A percentile compares a stretch with the other conserved stretches of the same genome.
Evolutionary conservation across 805 yeast genomes (phyloP).

Genomic region (Tetrapisispora nanseiensis): DNA sequence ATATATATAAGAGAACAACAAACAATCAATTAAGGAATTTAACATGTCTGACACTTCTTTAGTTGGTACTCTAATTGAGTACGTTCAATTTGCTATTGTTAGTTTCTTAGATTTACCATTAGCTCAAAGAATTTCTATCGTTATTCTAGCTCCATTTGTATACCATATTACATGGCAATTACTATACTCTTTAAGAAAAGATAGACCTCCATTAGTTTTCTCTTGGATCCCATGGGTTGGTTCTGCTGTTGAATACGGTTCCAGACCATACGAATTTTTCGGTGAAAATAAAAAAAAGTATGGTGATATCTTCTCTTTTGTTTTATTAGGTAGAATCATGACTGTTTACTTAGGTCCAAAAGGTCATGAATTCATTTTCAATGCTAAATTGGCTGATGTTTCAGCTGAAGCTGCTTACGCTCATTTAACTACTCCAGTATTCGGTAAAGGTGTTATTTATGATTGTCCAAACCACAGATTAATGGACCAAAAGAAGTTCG

Average conservation of each 20-base stretch:
- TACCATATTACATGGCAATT: slow-evolving; percentile 61
- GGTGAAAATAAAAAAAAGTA: slow-evolving; percentile 65
- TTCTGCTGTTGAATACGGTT: slow-evolving; percentile 79
- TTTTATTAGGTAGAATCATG: slow-evolving; percentile 83
- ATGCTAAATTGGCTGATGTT: slow-evolving; percentile 80
- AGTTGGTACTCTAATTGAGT: slow-evolving; percentile 13
- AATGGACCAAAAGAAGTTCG: slow-evolving; percentile 98
- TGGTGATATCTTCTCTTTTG: slow-evolving; percentile 90
- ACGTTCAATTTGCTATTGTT: slow-evolving; percentile 7
- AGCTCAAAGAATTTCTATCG: slow-evolving; percentile 30
- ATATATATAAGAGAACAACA: background rate
- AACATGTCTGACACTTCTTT: slow-evolving; percentile 8
- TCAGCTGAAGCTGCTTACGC: slow-evolving; percentile 94
- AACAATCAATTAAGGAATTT: slow-evolving; percentile 1
- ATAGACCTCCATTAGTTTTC: slow-evolving; percentile 82
- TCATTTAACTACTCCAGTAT: slow-evolving; percentile 97
- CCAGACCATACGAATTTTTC: slow-evolving; percentile 88
- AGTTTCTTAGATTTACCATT: slow-evolving; percentile 27
- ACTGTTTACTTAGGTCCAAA: slow-evolving; percentile 94
- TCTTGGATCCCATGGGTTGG: slow-evolving; percentile 96
- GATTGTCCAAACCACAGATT: slow-evolving; percentile 89
- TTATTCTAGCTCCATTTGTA: slow-evolving; percentile 43
- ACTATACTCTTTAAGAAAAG: slow-evolving; percentile 59
- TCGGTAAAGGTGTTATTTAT: slow-evolving; percentile 94
- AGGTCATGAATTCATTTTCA: slow-evolving; percentile 93